Evolutionary conservation across 306 rosid genomes (phyloP).

Genomic region (Citrullus colocynthis): DNA sequence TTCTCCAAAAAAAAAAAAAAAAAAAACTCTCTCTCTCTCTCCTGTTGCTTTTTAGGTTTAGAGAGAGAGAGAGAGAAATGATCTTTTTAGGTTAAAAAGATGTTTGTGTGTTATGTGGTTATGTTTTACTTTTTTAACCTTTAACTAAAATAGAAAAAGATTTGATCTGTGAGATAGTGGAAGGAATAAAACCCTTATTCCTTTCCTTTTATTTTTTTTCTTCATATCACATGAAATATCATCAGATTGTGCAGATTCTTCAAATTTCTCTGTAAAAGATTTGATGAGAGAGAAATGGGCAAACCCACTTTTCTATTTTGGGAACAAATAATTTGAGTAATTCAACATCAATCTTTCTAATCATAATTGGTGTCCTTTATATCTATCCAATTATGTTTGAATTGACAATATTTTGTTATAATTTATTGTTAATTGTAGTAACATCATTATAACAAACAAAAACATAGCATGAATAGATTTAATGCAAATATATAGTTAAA

Average conservation of each 20-base stretch:
- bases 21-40: background rate
- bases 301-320: background rate
- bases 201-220: background rate
- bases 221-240: background rate
- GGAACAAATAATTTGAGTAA: too few species aligned
- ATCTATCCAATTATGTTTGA: too few species aligned
- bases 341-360: too few species aligned
- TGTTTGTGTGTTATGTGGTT: background rate
- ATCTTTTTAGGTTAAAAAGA: constrained; percentile 1
- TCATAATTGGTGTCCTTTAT: too few species aligned
- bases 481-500: too few species aligned
- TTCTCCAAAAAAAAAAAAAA: too few species aligned
- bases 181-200: background rate
- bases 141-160: constrained; percentile 1
- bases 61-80: background rate
- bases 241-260: background rate
- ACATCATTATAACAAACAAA: too few species aligned
- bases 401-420: too few species aligned
- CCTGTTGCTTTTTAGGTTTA: background rate
- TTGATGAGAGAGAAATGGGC: background rate
- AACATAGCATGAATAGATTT: too few species aligned
- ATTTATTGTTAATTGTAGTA: too few species aligned
- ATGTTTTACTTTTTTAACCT: background rate
- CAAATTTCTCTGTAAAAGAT: background rate
- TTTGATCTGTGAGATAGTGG: background rate